Conservation (phyloP, 2,329 filamentous ascomycete genomes). For the Colletotrichum sp. region DNA sequence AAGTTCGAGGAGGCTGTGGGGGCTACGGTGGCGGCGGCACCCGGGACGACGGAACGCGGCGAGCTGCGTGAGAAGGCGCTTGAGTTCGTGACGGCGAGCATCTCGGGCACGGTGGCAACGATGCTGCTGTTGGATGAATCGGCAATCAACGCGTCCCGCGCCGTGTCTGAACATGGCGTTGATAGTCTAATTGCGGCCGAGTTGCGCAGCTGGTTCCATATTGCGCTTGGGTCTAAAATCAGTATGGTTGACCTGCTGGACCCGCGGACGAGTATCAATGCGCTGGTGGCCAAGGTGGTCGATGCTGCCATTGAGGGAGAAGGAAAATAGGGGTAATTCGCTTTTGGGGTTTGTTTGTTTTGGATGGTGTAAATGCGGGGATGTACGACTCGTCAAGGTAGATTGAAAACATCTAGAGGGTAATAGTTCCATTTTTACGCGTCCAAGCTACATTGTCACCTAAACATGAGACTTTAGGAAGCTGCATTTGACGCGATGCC, state of each 20-base stretch:
- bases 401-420: background rate
- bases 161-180: background rate
- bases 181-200: background rate
- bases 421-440: rapidly evolving
- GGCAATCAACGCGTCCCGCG: rapidly evolving
- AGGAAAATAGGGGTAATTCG: background rate
- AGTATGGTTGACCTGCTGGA: background rate
- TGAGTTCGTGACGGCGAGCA: rapidly evolving
- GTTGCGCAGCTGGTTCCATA: background rate
- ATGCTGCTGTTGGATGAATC: background rate
- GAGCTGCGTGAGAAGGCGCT: background rate
- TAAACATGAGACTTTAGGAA: too few species aligned
- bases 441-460: too few species aligned
- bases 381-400: rapidly evolving
- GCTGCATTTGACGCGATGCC: rapidly evolving
- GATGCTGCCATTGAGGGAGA: rapidly evolving
- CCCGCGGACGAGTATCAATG: background rate
- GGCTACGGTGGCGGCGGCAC: background rate
- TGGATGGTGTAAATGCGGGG: rapidly evolving
- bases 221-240: background rate
- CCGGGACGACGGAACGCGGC: background rate
- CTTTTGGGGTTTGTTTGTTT: background rate
- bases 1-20: background rate
- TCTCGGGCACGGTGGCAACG: background rate
- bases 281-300: background rate